Percentiles rank a stretch among this genome's conserved stretches.
phyloP scores from a whole-genome alignment of 768 basidiomycete genomes.

The Rhodotorula sphaerocarpa region DNA sequence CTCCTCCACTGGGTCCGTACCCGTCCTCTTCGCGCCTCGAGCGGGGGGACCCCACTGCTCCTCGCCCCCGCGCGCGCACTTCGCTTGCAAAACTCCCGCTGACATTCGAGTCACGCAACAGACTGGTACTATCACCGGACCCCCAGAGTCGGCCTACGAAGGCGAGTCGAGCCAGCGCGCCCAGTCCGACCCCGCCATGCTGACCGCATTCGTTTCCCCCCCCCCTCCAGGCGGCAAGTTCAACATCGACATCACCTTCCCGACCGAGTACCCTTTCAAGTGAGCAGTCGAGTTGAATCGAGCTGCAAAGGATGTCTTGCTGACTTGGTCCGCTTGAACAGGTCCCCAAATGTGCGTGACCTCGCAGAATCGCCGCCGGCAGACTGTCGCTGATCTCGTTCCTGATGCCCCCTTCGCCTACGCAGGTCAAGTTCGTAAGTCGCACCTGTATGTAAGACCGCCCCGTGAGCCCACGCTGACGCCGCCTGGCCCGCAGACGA shows the following conservation, averaged over 20 bases:
- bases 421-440: slow-evolving; percentile 37
- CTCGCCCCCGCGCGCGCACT: too few species aligned
- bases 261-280: slow-evolving; percentile 36
- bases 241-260: slow-evolving; percentile 28
- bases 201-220: background rate
- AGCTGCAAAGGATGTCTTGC: background rate
- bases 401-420: fast-evolving
- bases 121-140: slow-evolving; percentile 32
- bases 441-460: too few species aligned
- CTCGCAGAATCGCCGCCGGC: too few species aligned
- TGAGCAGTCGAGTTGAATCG: background rate
- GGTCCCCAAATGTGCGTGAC: slow-evolving; percentile 24
- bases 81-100: too few species aligned
- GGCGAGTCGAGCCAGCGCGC: background rate
- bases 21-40: too few species aligned
- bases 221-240: slow-evolving; percentile 28
- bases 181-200: too few species aligned
- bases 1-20: slow-evolving; percentile 32
- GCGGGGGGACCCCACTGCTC: too few species aligned
- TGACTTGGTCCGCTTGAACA: background rate
- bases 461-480: background rate
- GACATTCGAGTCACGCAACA: background rate
- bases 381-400: too few species aligned
- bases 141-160: slow-evolving; percentile 30
- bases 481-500: slow-evolving; percentile 13